Evolutionary conservation across 2,329 filamentous ascomycete genomes (phyloP), one percentile per base, ranked within the genome.

Genomic region (Colletotrichum sp.): DNA sequence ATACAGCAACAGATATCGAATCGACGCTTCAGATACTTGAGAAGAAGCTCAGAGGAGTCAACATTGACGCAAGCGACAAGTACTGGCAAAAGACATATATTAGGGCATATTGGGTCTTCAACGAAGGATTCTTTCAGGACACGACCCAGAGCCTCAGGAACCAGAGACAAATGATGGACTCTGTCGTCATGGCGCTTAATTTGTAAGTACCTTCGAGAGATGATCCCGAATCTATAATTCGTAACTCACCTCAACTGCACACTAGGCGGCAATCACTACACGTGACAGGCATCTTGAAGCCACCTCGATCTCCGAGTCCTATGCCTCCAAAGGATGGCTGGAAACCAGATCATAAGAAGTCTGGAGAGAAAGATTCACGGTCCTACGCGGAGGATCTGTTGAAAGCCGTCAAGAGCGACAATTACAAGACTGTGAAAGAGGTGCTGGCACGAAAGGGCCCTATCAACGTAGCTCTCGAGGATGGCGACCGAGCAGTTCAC

Each of bases 401-500:
- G 18, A 34, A n/a, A 2, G 59, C 59, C 30, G 30, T 32, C 30
- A 10, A 30, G 30, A 30, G 30, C 30, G 30, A 30, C 30, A 30
- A 0, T 30, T 10, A 30, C 0, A 30, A 30, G 0, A 30, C 30
- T 30, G 30, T 30, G 30, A 30, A 30, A 10, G 30, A 30, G 30
- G 30, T 30, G 30, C 30, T 32, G 30, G 30, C 30, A 12, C 30
- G 30, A 3, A 63, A 63, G 2, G 30, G 30, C 32, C 1, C 4
- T 3, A 63, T 30, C 36, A 55, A 71, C n/a, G 12, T 49, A 8
- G n/a, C 49, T 5, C 55, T 39, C 6, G 30, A 74, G 16, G 5
- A 13, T 9, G 63, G 73, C 8, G 73, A 74, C 13, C 55, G 63
- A 15, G 63, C 70, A 15, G 16, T 74, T 6, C 63, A 74, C 12